phyloP scores from a whole-genome alignment of 1,284 basidiomycete species.

The Chalciporus sp. region DNA sequence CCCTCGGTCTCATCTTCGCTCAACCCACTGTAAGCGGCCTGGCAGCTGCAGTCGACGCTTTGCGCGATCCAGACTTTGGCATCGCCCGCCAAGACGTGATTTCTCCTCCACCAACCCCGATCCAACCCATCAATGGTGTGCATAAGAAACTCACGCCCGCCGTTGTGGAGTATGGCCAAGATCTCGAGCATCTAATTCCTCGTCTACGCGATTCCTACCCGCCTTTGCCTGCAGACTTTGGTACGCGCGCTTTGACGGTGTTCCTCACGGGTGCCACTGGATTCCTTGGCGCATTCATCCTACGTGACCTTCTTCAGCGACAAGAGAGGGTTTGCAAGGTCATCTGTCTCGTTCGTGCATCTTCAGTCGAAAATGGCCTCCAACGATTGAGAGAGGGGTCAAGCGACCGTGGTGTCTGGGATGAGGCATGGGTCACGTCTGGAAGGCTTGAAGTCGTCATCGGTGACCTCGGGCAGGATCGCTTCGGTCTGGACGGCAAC shows the following conservation, averaged over 20 bases:
- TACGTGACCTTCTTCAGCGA: slow-evolving; percentile 78
- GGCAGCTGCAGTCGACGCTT: slow-evolving; percentile 76
- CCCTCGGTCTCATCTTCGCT: slow-evolving; percentile 92
- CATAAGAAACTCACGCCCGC: slow-evolving; percentile 23
- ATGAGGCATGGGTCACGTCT: slow-evolving; percentile 79
- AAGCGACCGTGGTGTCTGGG: slow-evolving; percentile 90
- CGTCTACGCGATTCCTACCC: slow-evolving; percentile 66
- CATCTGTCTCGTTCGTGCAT: slow-evolving; percentile 87
- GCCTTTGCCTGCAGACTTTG: slow-evolving; percentile 54
- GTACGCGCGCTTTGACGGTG: slow-evolving; percentile 64
- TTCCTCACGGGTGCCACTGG: slow-evolving; percentile 98
- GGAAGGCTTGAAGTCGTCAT: slow-evolving; percentile 80
- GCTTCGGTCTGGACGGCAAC: slow-evolving; percentile 73
- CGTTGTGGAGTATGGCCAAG: slow-evolving; percentile 73
- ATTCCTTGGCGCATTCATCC: slow-evolving; percentile 93
- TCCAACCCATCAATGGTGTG: slow-evolving; percentile 20
- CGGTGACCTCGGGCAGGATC: slow-evolving; percentile 84
- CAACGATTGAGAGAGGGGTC: slow-evolving; percentile 76
- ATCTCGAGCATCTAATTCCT: slow-evolving; percentile 69
- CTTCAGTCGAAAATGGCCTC: slow-evolving; percentile 65
- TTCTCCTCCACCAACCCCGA: slow-evolving; percentile 19
- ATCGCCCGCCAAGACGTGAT: slow-evolving; percentile 50
- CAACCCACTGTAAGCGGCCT: slow-evolving; percentile 87
- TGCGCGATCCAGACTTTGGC: slow-evolving; percentile 83
- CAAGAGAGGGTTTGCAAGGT: slow-evolving; percentile 77